These are phyloP conservation scores for Lasiodiplodia sp. DNA, from an alignment of 2,329 filamentous ascomycete species.

Conservation along the genomic window DNA sequence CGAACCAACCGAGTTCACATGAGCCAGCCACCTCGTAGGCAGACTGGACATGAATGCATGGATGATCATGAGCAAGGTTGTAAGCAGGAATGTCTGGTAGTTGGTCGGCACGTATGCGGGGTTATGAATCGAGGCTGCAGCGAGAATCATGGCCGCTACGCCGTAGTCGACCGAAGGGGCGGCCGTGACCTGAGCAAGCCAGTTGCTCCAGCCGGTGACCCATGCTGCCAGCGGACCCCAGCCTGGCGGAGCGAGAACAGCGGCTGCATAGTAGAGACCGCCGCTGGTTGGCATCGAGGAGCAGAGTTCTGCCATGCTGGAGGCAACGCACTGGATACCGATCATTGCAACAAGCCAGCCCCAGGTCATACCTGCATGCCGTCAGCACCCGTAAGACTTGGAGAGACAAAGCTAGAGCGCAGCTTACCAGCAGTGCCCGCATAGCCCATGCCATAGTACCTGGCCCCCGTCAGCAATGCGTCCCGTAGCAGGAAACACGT, in stretches of 20 bases:
- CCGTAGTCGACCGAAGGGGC: slow-evolving; percentile 73
- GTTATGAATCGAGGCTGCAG: slow-evolving; percentile 71
- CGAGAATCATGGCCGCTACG: slow-evolving; percentile 73
- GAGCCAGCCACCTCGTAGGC: slow-evolving; percentile 74
- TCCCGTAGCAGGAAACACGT: neutral
- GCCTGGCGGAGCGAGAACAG: slow-evolving; percentile 71
- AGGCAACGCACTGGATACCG: slow-evolving; percentile 74
- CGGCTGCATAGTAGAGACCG: slow-evolving; percentile 76
- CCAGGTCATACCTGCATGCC: slow-evolving; percentile 72
- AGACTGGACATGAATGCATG: slow-evolving; percentile 73
- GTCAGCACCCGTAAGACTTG: slow-evolving; percentile 28
- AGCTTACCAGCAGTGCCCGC: slow-evolving; percentile 50
- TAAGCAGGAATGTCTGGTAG: slow-evolving; percentile 74
- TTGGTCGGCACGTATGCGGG: slow-evolving; percentile 69
- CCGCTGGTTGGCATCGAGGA: slow-evolving; percentile 76
- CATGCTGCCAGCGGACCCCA: slow-evolving; percentile 72
- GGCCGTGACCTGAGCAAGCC: slow-evolving; percentile 71
- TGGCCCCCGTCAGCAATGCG: neutral
- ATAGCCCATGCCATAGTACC: slow-evolving; percentile 69
- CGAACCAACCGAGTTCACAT: slow-evolving; percentile 73
- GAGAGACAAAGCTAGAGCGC: neutral
- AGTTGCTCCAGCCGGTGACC: slow-evolving; percentile 76
- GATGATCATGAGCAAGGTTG: slow-evolving; percentile 70
- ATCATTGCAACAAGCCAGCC: slow-evolving; percentile 77
- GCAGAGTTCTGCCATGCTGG: slow-evolving; percentile 72